phyloP scores from a whole-genome alignment of 306 rosid genomes.

The Glycine soja region DNA sequence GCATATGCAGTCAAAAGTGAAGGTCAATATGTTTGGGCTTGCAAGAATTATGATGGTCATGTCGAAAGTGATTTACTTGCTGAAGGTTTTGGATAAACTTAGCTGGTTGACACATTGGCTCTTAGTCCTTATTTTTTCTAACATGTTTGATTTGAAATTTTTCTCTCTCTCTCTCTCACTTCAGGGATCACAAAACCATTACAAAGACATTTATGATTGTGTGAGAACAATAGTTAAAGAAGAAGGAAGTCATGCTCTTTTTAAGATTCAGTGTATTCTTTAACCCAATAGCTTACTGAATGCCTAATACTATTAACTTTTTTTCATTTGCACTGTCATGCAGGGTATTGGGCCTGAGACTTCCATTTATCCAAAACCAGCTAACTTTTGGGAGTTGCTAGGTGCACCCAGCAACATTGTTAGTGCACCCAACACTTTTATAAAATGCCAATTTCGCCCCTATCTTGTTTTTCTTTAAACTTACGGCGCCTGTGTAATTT shows the following conservation, averaged over 20 bases:
- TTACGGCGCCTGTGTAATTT: no score
- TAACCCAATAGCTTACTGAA: neutral
- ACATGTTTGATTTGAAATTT: slow-evolving; percentile 24
- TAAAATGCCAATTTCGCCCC: no score
- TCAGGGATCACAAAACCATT: no score
- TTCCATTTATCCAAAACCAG: no score
- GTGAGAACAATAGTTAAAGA: slow-evolving; percentile 73
- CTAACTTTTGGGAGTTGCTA: no score
- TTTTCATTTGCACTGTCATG: slow-evolving; percentile 18
- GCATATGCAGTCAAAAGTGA: slow-evolving; percentile 94
- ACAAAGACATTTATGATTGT: slow-evolving; percentile 76
- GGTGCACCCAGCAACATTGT: no score
- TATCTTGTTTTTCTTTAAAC: no score
- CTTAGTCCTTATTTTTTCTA: no score
- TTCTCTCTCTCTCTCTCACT: neutral
- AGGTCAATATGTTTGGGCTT: slow-evolving; percentile 99
- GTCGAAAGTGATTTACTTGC: slow-evolving; percentile 98
- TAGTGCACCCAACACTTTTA: no score
- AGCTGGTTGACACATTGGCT: no score
- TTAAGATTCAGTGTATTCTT: slow-evolving; percentile 32
- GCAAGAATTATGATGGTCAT: slow-evolving; percentile 98
- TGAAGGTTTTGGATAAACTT: no score
- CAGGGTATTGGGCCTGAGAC: slow-evolving; percentile 82
- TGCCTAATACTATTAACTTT: neutral
- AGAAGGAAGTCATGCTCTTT: slow-evolving; percentile 74